Percentiles rank a stretch among this genome's conserved stretches.
phyloP scores from a whole-genome alignment of 116 monocot genomes.

The Phalaenopsis hybrid region DNA sequence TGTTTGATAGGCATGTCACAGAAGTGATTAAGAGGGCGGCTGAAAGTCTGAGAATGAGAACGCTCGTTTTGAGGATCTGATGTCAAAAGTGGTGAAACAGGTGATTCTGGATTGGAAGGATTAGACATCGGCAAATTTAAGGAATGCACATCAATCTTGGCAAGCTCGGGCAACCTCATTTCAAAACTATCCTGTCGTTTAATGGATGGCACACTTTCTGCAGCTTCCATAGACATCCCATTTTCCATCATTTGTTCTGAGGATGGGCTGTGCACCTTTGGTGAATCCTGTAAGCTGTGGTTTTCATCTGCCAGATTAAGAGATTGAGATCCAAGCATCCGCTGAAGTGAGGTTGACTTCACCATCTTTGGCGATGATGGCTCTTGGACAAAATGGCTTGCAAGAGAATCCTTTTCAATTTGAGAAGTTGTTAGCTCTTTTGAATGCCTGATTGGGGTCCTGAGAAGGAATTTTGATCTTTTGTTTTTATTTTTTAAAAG shows the following conservation, averaged over 20 bases:
- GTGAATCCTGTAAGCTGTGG: constrained; percentile 61
- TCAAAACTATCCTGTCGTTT: constrained; percentile 96
- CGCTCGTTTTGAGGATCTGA: constrained; percentile 95
- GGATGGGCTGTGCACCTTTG: constrained; percentile 56
- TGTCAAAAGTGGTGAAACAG: constrained; percentile 85
- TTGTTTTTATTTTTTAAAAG: background rate
- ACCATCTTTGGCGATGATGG: constrained; percentile 76
- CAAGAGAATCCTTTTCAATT: constrained; percentile 64
- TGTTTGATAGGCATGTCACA: constrained; percentile 46
- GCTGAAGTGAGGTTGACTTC: constrained; percentile 86
- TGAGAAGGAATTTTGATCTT: constrained; percentile 12
- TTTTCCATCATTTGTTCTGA: constrained; percentile 68
- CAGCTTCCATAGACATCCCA: constrained; percentile 29
- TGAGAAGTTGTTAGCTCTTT: constrained; percentile 49
- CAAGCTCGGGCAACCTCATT: constrained; percentile 74
- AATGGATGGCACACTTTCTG: constrained; percentile 64
- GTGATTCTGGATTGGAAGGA: constrained; percentile 86
- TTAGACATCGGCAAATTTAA: constrained; percentile 52
- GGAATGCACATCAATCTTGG: constrained; percentile 79
- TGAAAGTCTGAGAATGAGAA: constrained; percentile 90
- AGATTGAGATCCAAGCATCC: constrained; percentile 46
- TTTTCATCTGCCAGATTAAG: constrained; percentile 43
- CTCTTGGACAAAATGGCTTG: constrained; percentile 49
- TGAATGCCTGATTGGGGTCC: constrained; percentile 69
- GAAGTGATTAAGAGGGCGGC: constrained; percentile 49